Percentiles rank a stretch among this genome's conserved stretches.
Evolutionary conservation across 192 early-diverging fungal species (phyloP).

Genomic region (Phycomyces nitens): DNA sequence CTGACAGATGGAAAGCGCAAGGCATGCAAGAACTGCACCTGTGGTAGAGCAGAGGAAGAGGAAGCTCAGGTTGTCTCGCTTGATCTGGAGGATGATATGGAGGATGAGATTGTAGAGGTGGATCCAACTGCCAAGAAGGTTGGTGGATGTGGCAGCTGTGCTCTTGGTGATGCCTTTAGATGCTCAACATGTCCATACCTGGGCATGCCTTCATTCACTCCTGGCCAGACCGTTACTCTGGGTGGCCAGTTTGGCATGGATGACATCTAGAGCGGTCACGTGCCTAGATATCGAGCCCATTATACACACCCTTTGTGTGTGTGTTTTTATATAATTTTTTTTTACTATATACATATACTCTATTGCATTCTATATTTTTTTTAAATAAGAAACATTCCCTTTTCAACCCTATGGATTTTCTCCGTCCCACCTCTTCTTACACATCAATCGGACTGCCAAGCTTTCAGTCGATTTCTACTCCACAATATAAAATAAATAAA

Average conservation of each 20-base stretch:
- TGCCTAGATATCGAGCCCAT: too few relatives aligned
- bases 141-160: conserved; percentile 69
- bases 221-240: conserved; percentile 88
- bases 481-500: neutral
- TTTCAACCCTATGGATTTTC: neutral
- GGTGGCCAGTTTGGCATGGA: conserved; percentile 57
- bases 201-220: conserved; percentile 95
- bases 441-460: neutral
- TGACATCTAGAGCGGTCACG: conserved; percentile 17
- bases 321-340: too few relatives aligned
- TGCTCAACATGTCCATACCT: conserved; percentile 94
- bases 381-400: neutral
- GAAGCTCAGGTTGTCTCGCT: conserved; percentile 44
- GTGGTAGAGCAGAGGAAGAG: conserved; percentile 84
- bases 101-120: conserved; percentile 31
- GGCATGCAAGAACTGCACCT: conserved; percentile 97
- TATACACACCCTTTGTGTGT: too few relatives aligned
- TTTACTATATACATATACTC: too few relatives aligned
- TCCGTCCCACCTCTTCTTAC: neutral
- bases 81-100: conserved; percentile 29
- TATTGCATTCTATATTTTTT: too few relatives aligned
- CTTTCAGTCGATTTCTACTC: neutral
- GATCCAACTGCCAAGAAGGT: conserved; percentile 49
- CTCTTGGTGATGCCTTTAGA: conserved; percentile 95
- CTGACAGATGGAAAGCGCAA: conserved; percentile 71